Base-by-base conservation (phyloP, 164 flowering plant species). In the Buxus sempervirens region DNA sequence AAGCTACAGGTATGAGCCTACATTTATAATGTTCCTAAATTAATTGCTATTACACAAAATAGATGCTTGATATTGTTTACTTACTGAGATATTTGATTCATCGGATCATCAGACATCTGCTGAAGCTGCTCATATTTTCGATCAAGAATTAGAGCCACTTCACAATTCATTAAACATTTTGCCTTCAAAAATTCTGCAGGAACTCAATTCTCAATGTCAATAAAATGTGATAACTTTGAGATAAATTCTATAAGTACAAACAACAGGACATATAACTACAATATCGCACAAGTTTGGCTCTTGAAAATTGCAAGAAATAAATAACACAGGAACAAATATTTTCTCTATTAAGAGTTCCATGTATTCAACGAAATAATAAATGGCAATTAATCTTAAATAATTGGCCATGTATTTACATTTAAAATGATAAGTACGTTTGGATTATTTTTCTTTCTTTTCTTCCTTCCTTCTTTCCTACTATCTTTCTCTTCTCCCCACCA, bases 141-240 rank as follows among this genome's bases (percentile, higher is more conserved):
- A 38, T 96, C 99, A 53, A 96, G 90, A 77, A 96, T 92, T 58
- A 96, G 72, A 15, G 99, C 77, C n/a, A 96, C 99, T 74, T 96
- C 98, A 70, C 97, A 90, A 65, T 96, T 96, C 98, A 92, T 96
- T 69, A 96, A 77, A 75, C 99, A 96, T 76, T 96, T 96, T 51
- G 97, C 99, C 84, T 90, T 96, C 84, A 92, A 54, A 77, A 96
- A 96, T 72, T 96, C 98, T 92, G 83, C 38, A 42, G 64, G 66
- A 72, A 53, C 45, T 54, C 45, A 67, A 28, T 1, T 23, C 16
- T 61, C 21, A 0, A 36, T 48, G 20, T 22, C 49, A 48, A 58
- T n/a, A 59, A 18, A 53, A 20, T 9, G 36, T 22, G 27, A 58
- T 32, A 54, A 54, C 18, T 23, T 27, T 21, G 27, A 28, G 20